These are phyloP conservation scores for Cladosporium cucumerinum DNA, from an alignment of 2,329 filamentous ascomycete genomes.

Conservation along the genomic window DNA sequence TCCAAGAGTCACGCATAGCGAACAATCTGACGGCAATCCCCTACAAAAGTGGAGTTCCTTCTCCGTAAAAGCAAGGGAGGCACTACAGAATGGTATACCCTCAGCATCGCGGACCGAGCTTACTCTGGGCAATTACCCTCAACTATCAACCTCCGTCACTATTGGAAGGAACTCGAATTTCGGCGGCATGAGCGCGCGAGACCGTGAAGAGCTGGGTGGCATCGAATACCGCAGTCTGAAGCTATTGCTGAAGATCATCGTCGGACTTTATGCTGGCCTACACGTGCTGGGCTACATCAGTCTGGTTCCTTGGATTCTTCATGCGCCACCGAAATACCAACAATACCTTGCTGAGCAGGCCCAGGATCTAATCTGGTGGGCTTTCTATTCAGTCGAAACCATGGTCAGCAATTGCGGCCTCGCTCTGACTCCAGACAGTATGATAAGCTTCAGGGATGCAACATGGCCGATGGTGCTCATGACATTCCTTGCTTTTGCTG, in stretches of 20 bases:
- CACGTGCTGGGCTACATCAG: conserved; percentile 70
- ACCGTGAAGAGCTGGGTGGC: conserved; percentile 90
- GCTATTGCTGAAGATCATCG: conserved; percentile 72
- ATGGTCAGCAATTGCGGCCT: conserved; percentile 87
- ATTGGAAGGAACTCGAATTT: conserved; percentile 4
- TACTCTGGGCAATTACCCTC: not conserved
- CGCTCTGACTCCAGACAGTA: conserved; percentile 65
- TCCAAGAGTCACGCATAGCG: not conserved
- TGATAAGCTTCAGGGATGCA: conserved; percentile 50
- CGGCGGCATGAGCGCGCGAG: conserved; percentile 67
- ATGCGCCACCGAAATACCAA: conserved; percentile 59
- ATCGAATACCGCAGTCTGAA: conserved; percentile 92
- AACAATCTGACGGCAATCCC: not conserved
- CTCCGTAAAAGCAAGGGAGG: not conserved
- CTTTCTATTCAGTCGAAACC: conserved; percentile 78
- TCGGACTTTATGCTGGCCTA: conserved; percentile 75
- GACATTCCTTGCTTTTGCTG: conserved; percentile 45
- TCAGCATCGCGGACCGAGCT: not conserved
- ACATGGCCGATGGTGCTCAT: conserved; percentile 14
- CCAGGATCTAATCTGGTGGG: conserved; percentile 74
- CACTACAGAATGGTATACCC: not conserved
- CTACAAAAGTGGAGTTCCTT: not conserved
- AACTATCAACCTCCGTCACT: not conserved
- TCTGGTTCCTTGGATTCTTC: conserved; percentile 73
- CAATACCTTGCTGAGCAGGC: conserved; percentile 38